Evolutionary conservation across 2,329 filamentous ascomycete genomes (phyloP).

Genomic region (Aquanectria penicillioides): DNA sequence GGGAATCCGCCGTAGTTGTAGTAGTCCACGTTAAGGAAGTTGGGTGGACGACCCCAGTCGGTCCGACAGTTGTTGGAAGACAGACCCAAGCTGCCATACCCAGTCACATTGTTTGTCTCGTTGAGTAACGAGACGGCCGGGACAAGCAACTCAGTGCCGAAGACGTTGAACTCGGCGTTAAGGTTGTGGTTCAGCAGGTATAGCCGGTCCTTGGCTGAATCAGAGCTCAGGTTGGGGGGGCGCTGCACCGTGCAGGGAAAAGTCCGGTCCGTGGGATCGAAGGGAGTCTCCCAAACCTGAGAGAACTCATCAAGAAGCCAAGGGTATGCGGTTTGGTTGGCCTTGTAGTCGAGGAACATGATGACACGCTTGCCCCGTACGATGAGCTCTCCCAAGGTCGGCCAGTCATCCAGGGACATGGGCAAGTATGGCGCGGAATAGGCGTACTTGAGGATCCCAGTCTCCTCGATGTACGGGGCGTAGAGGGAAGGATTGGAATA

Average conservation of each 20-base stretch:
- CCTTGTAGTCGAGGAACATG: constrained; percentile 86
- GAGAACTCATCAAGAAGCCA: constrained; percentile 90
- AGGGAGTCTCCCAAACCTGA: constrained; percentile 91
- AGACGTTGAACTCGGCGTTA: constrained; percentile 78
- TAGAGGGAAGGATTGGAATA: constrained; percentile 73
- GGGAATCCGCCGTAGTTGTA: constrained; percentile 75
- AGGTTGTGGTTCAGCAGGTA: constrained; percentile 94
- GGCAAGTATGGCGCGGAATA: constrained; percentile 78
- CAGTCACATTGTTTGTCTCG: constrained; percentile 74
- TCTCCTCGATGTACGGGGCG: constrained; percentile 72
- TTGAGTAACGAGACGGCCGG: constrained; percentile 77
- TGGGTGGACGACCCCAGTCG: constrained; percentile 76
- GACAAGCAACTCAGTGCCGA: constrained; percentile 71
- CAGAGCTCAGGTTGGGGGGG: constrained; percentile 70
- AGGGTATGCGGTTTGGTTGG: constrained; percentile 80
- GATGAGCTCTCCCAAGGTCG: constrained; percentile 82
- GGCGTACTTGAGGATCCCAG: constrained; percentile 77
- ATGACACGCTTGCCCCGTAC: constrained; percentile 75
- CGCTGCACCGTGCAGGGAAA: constrained; percentile 86
- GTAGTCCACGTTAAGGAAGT: constrained; percentile 85
- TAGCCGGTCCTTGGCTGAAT: constrained; percentile 69
- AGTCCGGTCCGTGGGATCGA: constrained; percentile 69
- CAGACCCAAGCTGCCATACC: constrained; percentile 72
- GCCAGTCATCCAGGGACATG: constrained; percentile 82
- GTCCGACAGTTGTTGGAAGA: constrained; percentile 70